Evolutionary conservation across 1,139 yeast species (phyloP), one percentile per base, ranked within the genome.

Genomic region (Geotrichum fermentans): DNA sequence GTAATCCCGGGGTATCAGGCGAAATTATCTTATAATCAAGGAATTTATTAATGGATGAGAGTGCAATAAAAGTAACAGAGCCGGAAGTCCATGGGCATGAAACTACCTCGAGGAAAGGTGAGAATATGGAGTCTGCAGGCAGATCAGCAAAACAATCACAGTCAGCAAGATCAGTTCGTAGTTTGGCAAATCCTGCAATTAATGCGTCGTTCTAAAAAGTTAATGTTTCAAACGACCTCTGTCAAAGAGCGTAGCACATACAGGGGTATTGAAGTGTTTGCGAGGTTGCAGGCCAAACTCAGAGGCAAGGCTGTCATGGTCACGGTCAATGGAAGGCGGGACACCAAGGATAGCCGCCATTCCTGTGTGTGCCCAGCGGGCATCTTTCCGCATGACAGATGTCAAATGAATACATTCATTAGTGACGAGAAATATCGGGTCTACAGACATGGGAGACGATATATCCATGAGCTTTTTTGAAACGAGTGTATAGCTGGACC

Each of bases 21-120:
- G 72, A 67, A 14, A 82, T 68, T 14, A 83, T 73, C 10, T 72
- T 79, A 62, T 86, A 83, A 43, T 77, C 75, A 42, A 84, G 66
- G 57, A 90, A 76, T 64, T 86, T 89, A 34, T 83, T 73, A 30
- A 92, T 70, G 2, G 97, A 80, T 49, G 78, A 78, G 52, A 92
- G 73, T 1, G 97, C 92, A 54, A 88, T 70, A 2, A 88, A 77
- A 0, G 98, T 92, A 51, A 92, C 84, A 55, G 79, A 74, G 2
- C 97, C 97, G 0, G 96, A 81, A 1, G 95, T 88, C 16, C 86
- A 74, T 33, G 94, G 83, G 7, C 95, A 82, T 60, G 88, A 83
- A 51, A 92, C 80, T 14, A 89, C 85, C 54, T 88, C 73, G 42
- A 92, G 72, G 60, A 90, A 92, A 1, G 98, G 98, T 60, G 83